Percentiles rank a stretch among this genome's conserved stretches.
These are phyloP conservation scores for Saposhnikovia divaricata DNA, from an alignment of 129 eudicot species.

Conservation along the genomic window DNA sequence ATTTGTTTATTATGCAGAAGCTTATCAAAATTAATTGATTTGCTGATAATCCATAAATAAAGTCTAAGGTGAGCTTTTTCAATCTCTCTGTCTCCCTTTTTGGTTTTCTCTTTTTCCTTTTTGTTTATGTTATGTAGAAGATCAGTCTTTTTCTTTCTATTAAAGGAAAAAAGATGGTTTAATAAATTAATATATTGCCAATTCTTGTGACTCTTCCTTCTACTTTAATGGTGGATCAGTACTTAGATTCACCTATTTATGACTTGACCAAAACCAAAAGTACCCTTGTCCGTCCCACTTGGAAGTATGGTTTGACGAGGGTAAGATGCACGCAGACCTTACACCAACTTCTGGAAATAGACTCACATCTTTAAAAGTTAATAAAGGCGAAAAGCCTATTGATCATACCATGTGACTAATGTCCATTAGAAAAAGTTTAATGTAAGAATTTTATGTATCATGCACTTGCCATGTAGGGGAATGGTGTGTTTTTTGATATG, in stretches of 20 bases:
- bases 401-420: slow-evolving; percentile 21
- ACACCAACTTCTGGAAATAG: background rate
- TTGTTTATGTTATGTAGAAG: slow-evolving; percentile 6
- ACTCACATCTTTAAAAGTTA: background rate
- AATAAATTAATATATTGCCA: slow-evolving; percentile 12
- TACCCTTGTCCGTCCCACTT: background rate
- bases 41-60: slow-evolving; percentile 12
- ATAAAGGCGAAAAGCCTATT: slow-evolving; percentile 7
- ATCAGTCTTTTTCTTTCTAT: slow-evolving; percentile 7
- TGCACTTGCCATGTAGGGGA: background rate
- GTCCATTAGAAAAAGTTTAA: background rate
- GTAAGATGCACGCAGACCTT: background rate
- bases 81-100: background rate
- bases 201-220: slow-evolving; percentile 43
- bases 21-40: slow-evolving; percentile 13
- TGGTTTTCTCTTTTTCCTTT: background rate
- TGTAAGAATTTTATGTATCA: background rate
- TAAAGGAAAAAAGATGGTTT: slow-evolving; percentile 4
- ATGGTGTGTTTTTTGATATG: background rate
- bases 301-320: background rate
- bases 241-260: slow-evolving; percentile 32
- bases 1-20: slow-evolving; percentile 31
- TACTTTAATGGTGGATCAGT: slow-evolving; percentile 56
- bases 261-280: slow-evolving; percentile 17
- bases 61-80: slow-evolving; percentile 22